Evolutionary conservation across 352 stramenopile species (phyloP).

Genomic region (Globisporangium nodosum): DNA sequence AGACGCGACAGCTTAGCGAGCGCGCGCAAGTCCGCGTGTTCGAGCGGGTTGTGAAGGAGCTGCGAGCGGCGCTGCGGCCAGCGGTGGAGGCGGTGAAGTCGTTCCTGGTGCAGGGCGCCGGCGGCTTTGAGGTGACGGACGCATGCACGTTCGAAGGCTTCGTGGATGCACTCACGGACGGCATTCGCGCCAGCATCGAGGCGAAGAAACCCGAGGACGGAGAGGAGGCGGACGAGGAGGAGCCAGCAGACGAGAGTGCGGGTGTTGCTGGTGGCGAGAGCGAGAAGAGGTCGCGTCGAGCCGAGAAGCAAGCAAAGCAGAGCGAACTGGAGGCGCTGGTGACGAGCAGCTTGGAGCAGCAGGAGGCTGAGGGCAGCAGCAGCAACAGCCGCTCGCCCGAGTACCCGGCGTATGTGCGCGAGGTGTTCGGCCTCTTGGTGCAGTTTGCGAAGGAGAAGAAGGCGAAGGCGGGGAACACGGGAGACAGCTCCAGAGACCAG

Average conservation of each 20-base stretch:
- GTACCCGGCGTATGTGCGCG: slow-evolving; percentile 31
- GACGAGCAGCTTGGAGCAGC: background rate
- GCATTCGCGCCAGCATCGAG: slow-evolving; percentile 29
- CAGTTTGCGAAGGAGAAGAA: slow-evolving; percentile 30
- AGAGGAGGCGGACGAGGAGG: slow-evolving; percentile 33
- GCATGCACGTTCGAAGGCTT: slow-evolving; percentile 37
- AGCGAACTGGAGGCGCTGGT: slow-evolving; percentile 13
- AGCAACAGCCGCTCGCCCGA: background rate
- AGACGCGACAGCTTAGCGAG: slow-evolving; percentile 27
- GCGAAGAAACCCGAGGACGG: slow-evolving; percentile 56
- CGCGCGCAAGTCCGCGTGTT: slow-evolving; percentile 42
- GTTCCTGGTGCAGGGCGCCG: slow-evolving; percentile 17
- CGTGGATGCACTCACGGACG: slow-evolving; percentile 21
- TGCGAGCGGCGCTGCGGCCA: slow-evolving; percentile 30
- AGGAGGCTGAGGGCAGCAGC: background rate
- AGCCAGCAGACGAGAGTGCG: slow-evolving; percentile 4
- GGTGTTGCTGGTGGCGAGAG: background rate
- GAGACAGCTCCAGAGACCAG: slow-evolving; percentile 3
- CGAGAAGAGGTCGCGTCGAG: background rate
- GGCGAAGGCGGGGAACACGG: background rate
- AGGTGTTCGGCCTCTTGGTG: slow-evolving; percentile 41
- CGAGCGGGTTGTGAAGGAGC: slow-evolving; percentile 39
- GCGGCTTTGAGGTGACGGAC: slow-evolving; percentile 22
- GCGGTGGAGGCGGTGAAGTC: slow-evolving; percentile 17
- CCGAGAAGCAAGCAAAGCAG: slow-evolving; percentile 22